Base-by-base conservation (phyloP, 2,329 filamentous ascomycete genomes). In the Aspergillus texensis region DNA sequence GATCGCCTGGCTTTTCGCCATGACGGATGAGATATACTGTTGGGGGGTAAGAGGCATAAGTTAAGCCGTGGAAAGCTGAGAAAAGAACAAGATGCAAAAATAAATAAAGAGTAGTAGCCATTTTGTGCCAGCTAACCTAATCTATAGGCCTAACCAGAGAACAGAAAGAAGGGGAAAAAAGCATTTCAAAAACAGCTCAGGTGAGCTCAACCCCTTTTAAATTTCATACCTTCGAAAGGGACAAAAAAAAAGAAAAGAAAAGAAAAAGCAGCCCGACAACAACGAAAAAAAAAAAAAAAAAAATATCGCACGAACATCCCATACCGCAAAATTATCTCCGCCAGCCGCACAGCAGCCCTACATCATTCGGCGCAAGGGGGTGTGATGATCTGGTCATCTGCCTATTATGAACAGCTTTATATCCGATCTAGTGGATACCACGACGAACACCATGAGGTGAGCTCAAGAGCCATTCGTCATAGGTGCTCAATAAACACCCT, bases 21-120 rank as follows among this genome's bases (percentile, higher is more conserved):
- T 76, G 74, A 11, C 74, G 72, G 55, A 76, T 73, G 21, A 76
- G 62, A 39, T 71, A 75, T 21, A 75, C 66, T 9, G 66, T 74
- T 21, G 74, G 70, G 0, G 59, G 61, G 19, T 34, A 14, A 10
- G 64, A 62, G 19, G 65, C 68, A 19, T 55, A 61, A 3, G 46
- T 24, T 19, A 62, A 19, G 10, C 30, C 46, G 14, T 54, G 41
- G 6, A 39, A 46, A 21, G 54, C 46, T 10, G 53, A 32, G 54
- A 57, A 6, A 26, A 50, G 21, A 56, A 50, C 26, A 30, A 61
- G 9, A 60, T 24, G 60, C 55, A 32, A 19, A 30, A 28, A 4
- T 63, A 58, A 46, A 32, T 41, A 62, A 16, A 46, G 45, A 53
- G 45, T 43, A 57, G 19, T 36, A 21, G 52, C n/a, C 52, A 54